These are phyloP conservation scores for Yamagishiella unicocca DNA, from an alignment of 139 green algal genomes.

Conservation along the genomic window DNA sequence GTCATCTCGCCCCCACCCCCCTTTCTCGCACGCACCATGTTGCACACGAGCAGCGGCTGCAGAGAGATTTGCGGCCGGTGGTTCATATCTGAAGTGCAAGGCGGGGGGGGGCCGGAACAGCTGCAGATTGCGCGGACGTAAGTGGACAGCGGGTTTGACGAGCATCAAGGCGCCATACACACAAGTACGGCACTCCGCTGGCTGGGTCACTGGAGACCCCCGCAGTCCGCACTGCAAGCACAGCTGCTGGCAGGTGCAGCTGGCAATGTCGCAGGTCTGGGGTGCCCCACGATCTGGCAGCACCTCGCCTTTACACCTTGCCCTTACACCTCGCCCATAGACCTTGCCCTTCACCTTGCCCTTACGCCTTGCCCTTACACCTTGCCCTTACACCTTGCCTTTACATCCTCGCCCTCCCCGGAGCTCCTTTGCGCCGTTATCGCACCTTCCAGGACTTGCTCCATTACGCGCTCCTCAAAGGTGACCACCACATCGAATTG, in stretches of 20 bases:
- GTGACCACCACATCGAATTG: conserved; percentile 82
- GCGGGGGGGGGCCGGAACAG: neutral
- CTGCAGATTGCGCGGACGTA: neutral
- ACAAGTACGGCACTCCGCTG: too few relatives aligned
- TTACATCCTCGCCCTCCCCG: neutral
- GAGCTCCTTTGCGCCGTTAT: neutral
- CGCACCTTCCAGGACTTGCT: conserved; percentile 69
- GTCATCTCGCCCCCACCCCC: neutral
- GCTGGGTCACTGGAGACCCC: too few relatives aligned
- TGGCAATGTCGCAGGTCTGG: too few relatives aligned
- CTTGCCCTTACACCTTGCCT: neutral
- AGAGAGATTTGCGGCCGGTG: conserved; percentile 55
- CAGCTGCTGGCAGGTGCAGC: too few relatives aligned
- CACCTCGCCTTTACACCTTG: too few relatives aligned
- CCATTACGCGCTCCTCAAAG: conserved; percentile 86
- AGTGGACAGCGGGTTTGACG: neutral
- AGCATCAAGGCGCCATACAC: too few relatives aligned
- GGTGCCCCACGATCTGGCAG: too few relatives aligned
- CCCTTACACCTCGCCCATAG: neutral
- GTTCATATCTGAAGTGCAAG: conserved; percentile 66
- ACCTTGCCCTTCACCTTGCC: too few relatives aligned
- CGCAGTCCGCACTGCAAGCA: too few relatives aligned
- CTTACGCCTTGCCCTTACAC: neutral
- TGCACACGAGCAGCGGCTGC: conserved; percentile 83
- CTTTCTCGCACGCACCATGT: conserved; percentile 73